These are phyloP conservation scores for Zoysia japonica DNA, from an alignment of 176 grass and related monocot genomes.

Conservation along the genomic window DNA sequence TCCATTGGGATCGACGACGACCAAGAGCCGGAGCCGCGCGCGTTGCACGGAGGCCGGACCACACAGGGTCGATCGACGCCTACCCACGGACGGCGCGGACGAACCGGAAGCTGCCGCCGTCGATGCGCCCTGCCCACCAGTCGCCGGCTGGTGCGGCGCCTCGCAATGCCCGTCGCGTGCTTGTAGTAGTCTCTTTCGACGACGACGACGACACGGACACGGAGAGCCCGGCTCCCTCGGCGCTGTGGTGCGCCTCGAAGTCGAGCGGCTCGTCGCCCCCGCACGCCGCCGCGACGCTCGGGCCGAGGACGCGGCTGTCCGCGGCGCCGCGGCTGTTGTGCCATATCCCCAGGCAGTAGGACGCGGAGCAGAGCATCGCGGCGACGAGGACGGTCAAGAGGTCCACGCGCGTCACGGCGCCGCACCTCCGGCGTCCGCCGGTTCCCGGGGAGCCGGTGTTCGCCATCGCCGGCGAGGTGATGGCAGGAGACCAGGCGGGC, in stretches of 20 bases:
- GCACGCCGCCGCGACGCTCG: constrained; percentile 35
- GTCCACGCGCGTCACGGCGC: constrained; percentile 39
- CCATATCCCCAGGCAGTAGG: constrained; percentile 75
- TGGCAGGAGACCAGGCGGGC: not conserved
- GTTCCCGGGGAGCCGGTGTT: constrained; percentile 13
- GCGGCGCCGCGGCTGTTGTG: constrained; percentile 50
- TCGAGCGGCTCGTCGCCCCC: constrained; percentile 45
- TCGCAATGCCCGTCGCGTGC: constrained; percentile 28
- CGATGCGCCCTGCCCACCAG: constrained; percentile 35
- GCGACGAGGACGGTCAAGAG: constrained; percentile 43
- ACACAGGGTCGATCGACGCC: not conserved
- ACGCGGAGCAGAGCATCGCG: constrained; percentile 56
- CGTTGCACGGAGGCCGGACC: not conserved
- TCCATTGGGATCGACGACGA: not conserved
- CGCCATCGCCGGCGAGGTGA: constrained; percentile 43
- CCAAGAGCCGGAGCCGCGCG: not conserved
- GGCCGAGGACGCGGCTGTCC: constrained; percentile 30
- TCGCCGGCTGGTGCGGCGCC: constrained; percentile 36
- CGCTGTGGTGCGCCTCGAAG: constrained; percentile 67
- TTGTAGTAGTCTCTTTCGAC: not conserved
- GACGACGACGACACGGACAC: constrained; percentile 19
- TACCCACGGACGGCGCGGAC: constrained; percentile 55
- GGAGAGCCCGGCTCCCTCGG: constrained; percentile 48
- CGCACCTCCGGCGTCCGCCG: constrained; percentile 22
- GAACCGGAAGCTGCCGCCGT: constrained; percentile 45